Evolutionary conservation across 164 flowering plant species (phyloP), one percentile per base, ranked within the genome.

Genomic region (Liquidambar formosana): DNA sequence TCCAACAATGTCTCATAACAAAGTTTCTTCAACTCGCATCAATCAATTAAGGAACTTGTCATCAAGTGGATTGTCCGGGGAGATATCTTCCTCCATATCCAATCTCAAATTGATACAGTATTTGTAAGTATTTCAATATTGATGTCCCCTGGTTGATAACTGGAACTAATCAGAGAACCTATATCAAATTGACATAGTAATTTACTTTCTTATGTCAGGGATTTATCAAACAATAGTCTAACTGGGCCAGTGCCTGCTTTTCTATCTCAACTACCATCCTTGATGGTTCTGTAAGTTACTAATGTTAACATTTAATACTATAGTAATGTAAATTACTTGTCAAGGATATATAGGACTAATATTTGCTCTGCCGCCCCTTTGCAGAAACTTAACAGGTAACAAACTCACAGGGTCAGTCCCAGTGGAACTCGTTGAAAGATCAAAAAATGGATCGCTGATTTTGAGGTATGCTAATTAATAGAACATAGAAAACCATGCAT

Each of bases 71-170:
- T 71, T 85, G 59, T 64, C 58, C 4, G 86, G 89, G 21, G 26
- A 60, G 33, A 80, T 85, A 63, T 63, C 76, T 54, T 33, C 77
- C 5, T 56, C 60, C 25, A 23, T 85, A 19, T 57, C 75, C 28
- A 68, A 75, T 59, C 79, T 85, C 62, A 63, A 68, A 60, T 26
- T 63, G n/a, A 65, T 83, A 38, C 56, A 60, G 67, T 22, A 15
- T 56, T 67, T 85, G 89, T 85, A 77, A 85, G 83, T 71, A 53
- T n/a, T n/a, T n/a, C n/a, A n/a, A n/a, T n/a, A n/a, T n/a, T n/a
- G n/a, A n/a, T n/a, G n/a, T n/a, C n/a, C n/a, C n/a, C 11, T 19
- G 19, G 26, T 19, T 12, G 22, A 54, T 25, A 10, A 9, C 1
- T 1, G 21, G 21, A n/a, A n/a, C n/a, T n/a, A n/a, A n/a, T n/a